phyloP scores from a whole-genome alignment of 805 yeast genomes.

The Candida dendrica region DNA sequence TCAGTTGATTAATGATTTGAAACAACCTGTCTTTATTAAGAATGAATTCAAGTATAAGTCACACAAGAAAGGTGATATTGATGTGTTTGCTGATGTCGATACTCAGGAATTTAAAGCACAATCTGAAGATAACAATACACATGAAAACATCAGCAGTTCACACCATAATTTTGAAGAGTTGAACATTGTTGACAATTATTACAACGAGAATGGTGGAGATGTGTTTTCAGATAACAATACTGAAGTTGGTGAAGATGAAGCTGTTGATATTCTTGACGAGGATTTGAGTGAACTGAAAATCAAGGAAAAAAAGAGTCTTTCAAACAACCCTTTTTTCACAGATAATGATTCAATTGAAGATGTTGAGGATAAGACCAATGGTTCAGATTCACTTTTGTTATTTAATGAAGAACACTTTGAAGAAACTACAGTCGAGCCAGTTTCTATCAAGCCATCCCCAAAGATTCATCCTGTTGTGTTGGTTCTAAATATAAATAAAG shows the following conservation, averaged over 20 bases:
- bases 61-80: slow-evolving; percentile 22
- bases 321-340: slow-evolving; percentile 12
- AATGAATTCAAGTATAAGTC: slow-evolving; percentile 53
- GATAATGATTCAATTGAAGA: background rate
- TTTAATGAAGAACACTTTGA: slow-evolving; percentile 21
- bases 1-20: slow-evolving; percentile 65
- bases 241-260: background rate
- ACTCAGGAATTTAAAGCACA: slow-evolving; percentile 19
- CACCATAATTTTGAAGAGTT: background rate
- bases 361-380: slow-evolving; percentile 3
- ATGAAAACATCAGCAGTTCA: background rate
- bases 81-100: slow-evolving; percentile 35
- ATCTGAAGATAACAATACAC: slow-evolving; percentile 1
- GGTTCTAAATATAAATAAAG: slow-evolving; percentile 27
- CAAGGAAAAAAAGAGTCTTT: slow-evolving; percentile 3
- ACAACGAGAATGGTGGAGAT: background rate
- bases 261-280: slow-evolving; percentile 21
- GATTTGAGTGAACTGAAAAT: slow-evolving; percentile 23
- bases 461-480: slow-evolving; percentile 11
- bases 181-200: slow-evolving; percentile 11
- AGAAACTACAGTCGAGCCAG: background rate
- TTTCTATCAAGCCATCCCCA: background rate
- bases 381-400: slow-evolving; percentile 14
- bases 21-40: slow-evolving; percentile 53
- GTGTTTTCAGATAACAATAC: background rate